A percentile compares a stretch with the other conserved stretches of the same genome.
Evolutionary conservation across 192 early-diverging fungal species (phyloP).

Genomic region (Jimgerdemannia flammicorona): DNA sequence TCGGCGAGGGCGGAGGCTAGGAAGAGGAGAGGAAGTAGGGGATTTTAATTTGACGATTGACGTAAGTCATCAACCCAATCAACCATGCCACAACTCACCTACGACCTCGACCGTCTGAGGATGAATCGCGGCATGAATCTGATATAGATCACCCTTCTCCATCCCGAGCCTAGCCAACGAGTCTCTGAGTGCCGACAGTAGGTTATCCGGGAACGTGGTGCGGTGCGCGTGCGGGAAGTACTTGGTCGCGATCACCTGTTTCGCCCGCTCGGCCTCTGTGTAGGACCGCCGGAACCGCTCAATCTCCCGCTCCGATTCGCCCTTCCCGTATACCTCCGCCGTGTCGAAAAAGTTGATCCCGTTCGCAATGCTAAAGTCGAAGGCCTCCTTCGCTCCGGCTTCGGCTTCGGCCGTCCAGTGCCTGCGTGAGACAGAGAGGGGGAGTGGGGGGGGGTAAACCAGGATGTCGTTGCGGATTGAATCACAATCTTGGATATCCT

Average conservation of each 20-base stretch:
- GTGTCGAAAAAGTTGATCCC: slow-evolving; percentile 50
- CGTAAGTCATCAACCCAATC: no score
- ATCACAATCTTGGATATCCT: background rate
- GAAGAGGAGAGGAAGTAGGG: no score
- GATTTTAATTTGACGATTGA: background rate
- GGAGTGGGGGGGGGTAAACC: background rate
- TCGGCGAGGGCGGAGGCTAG: slow-evolving; percentile 43
- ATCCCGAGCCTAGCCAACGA: slow-evolving; percentile 44
- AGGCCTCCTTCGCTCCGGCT: slow-evolving; percentile 35
- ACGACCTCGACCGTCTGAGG: slow-evolving; percentile 40
- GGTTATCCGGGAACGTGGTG: slow-evolving; percentile 30
- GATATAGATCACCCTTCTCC: slow-evolving; percentile 39
- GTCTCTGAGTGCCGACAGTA: slow-evolving; percentile 38
- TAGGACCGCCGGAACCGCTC: slow-evolving; percentile 26
- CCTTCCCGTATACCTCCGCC: slow-evolving; percentile 43
- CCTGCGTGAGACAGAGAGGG: slow-evolving; percentile 24
- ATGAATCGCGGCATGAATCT: slow-evolving; percentile 49
- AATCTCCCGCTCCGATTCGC: slow-evolving; percentile 43
- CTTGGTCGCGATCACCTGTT: slow-evolving; percentile 45
- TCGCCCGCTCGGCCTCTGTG: slow-evolving; percentile 14
- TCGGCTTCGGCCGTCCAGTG: slow-evolving; percentile 36
- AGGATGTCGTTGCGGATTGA: background rate
- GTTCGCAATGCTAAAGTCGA: slow-evolving; percentile 24
- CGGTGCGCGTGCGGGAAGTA: slow-evolving; percentile 38
- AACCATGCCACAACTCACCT: slow-evolving; percentile 19